Evolutionary conservation across 805 yeast species (phyloP).

Genomic region (Pichia heedii): DNA sequence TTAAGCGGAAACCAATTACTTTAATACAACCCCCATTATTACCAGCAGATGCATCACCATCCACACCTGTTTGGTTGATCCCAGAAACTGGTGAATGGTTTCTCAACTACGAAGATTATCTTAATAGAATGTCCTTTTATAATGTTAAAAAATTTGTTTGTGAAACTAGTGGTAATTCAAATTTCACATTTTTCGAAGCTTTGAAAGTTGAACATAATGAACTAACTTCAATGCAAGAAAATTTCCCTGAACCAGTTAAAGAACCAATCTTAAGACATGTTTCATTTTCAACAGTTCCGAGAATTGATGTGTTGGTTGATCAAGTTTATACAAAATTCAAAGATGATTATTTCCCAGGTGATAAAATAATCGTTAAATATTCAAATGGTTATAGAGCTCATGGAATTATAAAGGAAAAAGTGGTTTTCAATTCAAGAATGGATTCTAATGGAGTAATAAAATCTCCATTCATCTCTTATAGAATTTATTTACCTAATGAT

Average conservation of each 20-base stretch:
- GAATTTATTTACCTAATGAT: conserved; percentile 43
- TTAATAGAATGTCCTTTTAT: conserved; percentile 64
- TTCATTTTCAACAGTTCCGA: conserved; percentile 71
- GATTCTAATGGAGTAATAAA: conserved; percentile 27
- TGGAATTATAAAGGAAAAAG: conserved; percentile 78
- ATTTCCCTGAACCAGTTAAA: conserved; percentile 84
- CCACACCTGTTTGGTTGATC: conserved; percentile 69
- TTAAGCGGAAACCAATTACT: conserved; percentile 62
- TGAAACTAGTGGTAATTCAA: conserved; percentile 91
- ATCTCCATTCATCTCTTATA: conserved; percentile 54
- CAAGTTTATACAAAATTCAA: conserved; percentile 71
- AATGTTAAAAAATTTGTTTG: conserved; percentile 77
- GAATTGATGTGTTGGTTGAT: conserved; percentile 84
- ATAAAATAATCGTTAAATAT: conserved; percentile 54
- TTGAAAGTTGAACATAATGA: conserved; percentile 61
- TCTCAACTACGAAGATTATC: conserved; percentile 61
- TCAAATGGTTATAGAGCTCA: conserved; percentile 33
- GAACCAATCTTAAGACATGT: conserved; percentile 84
- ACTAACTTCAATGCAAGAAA: conserved; percentile 56
- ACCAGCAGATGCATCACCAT: conserved; percentile 44
- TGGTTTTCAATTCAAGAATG: conserved; percentile 52
- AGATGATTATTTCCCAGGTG: conserved; percentile 87
- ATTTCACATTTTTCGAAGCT: conserved; percentile 87
- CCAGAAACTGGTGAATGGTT: conserved; percentile 90
- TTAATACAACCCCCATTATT: conserved; percentile 45